phyloP scores from a whole-genome alignment of 2,329 filamentous ascomycete genomes.

The Harringtonia aguacate region DNA sequence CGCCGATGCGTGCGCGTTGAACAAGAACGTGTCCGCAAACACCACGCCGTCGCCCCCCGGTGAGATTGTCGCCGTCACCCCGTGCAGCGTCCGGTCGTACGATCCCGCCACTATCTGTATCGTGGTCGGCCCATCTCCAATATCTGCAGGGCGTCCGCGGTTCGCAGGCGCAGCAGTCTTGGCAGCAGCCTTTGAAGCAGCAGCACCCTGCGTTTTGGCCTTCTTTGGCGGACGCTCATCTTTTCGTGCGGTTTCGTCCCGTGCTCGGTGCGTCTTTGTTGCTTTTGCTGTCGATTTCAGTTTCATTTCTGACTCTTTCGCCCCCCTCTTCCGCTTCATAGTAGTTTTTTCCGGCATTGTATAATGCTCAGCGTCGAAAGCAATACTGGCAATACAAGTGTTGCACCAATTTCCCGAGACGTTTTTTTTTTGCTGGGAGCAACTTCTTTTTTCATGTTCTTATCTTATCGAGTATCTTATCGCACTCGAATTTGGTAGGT shows the following conservation, averaged over 20 bases:
- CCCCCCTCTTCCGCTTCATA: conserved; percentile 11
- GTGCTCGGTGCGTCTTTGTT: background rate
- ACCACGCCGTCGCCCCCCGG: conserved; percentile 27
- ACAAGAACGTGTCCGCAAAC: conserved; percentile 89
- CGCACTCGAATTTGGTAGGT: too few species aligned
- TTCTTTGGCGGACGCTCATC: conserved; percentile 1
- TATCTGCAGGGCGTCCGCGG: background rate
- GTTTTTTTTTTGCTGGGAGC: conserved; percentile 2
- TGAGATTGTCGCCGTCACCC: conserved; percentile 64
- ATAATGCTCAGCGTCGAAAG: background rate
- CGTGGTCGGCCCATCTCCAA: conserved; percentile 31
- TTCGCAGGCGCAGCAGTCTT: background rate
- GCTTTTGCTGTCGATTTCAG: background rate
- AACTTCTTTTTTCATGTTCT: conserved; percentile 3
- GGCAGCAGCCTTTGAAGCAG: background rate
- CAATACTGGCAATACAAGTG: background rate
- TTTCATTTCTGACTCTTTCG: background rate
- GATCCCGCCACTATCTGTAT: conserved; percentile 88
- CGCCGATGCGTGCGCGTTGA: conserved; percentile 84
- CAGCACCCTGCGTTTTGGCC: background rate
- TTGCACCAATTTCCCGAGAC: background rate
- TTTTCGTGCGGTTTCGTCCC: background rate
- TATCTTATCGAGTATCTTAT: conserved; percentile 8
- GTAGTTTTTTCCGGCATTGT: background rate
- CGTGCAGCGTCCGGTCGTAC: conserved; percentile 88